phyloP scores from a whole-genome alignment of 2,329 filamentous ascomycete species.

The Penicillium janthinellum region DNA sequence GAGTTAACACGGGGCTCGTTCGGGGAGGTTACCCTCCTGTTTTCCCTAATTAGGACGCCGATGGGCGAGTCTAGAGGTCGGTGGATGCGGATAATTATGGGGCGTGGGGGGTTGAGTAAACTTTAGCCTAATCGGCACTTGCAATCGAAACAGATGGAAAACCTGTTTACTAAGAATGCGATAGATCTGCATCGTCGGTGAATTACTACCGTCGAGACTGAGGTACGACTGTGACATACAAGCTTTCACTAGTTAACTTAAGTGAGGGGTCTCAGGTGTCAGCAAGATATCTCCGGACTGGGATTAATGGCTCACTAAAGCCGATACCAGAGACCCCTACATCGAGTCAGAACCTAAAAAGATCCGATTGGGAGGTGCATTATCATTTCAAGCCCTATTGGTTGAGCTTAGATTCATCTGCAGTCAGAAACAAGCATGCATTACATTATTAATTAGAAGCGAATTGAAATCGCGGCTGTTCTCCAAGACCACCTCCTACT shows the following conservation, averaged over 20 bases:
- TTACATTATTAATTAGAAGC: not conserved
- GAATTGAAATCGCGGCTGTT: not conserved
- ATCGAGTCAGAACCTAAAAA: too few relatives aligned
- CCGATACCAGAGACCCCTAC: not conserved
- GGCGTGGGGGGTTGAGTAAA: not conserved
- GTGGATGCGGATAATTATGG: not conserved
- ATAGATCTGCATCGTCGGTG: not conserved
- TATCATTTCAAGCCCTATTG: not conserved
- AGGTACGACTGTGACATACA: not conserved
- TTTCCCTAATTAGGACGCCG: slow-evolving; percentile 20
- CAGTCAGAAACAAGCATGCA: not conserved
- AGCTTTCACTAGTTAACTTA: not conserved
- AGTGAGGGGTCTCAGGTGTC: not conserved
- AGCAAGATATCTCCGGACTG: not conserved
- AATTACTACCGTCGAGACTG: not conserved
- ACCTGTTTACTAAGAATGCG: not conserved
- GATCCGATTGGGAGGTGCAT: not conserved
- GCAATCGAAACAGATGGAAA: slow-evolving; percentile 1
- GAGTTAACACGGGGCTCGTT: not conserved
- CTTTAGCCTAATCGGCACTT: slow-evolving; percentile 2
- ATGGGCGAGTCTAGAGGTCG: not conserved
- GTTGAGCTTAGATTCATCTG: not conserved
- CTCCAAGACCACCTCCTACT: not conserved
- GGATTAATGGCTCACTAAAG: not conserved
- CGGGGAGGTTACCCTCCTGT: not conserved